Evolutionary conservation across 345 rosid species (phyloP), one percentile per base, ranked within the genome.

Genomic region (Gossypium arboreum): DNA sequence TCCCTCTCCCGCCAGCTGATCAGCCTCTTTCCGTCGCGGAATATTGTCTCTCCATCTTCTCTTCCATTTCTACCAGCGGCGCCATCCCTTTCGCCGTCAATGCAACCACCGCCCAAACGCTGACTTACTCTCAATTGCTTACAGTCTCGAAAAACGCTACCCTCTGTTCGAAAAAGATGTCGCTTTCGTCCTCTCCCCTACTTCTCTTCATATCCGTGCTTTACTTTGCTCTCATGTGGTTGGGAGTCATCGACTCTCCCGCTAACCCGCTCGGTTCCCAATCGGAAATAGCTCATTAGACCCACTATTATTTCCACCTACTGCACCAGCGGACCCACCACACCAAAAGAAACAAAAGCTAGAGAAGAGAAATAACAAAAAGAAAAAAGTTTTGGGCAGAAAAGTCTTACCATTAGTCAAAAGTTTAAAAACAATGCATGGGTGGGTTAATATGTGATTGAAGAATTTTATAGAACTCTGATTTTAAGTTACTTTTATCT

Each of bases 191-290:
- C 84, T 94, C 69, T 80, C 83, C 56, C 92, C 97, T 2, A 18
- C 91, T 27, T 91, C 95, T 41, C 56, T 90, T 48, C 81, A 85
- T 8, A 67, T 90, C 27, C 98, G 77, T 91, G 29, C 58, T 92
- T 69, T 88, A 88, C 86, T 88, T 91, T 55, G 81, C 97, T 47
- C 91, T 92, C 45, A 73, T 94, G 84, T 86, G 83, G 22, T 76
- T 94, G 58, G 97, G 97, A 22, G 85, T 94, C 22, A 73, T 85
- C 67, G 2, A 91, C 77, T 90, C 92, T 25, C 97, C 98, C n/a
- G 22, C 92, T 71, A 94, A 89, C 55, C 97, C 97, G 9, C 81
- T 86, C 63, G 56, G 85, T 54, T 91, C 97, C 70, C 73, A 68
- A 51, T 72, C 83, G 44, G 95, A 94, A 66, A 73, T 92, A 54